Base-by-base conservation (phyloP, 106 monocot genomes). In the Allium cepa region DNA sequence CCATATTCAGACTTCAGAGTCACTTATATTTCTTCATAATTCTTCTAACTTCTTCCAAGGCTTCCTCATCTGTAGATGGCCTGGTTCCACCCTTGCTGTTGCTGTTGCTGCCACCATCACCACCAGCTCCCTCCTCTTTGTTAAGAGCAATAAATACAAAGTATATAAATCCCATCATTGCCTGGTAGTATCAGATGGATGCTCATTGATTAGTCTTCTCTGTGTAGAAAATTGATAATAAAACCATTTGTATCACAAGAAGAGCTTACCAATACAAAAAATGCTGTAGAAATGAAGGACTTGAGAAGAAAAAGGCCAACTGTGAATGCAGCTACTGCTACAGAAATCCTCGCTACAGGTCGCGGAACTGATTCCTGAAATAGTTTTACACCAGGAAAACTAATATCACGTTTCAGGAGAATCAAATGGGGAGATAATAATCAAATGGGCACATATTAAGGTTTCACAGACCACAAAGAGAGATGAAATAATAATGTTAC, bases 11-110 rank as follows among this genome's bases (percentile, higher is more conserved):
- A 15, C 15, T 55, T 55, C n/a, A 46, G 10, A 50, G 47, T 82
- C 79, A 95, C 84, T 96, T 96, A 76, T 97, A 97, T 72, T 97
- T 97, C 64, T 97, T 88, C 97, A 97, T 97, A 72, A 97, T 97
- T 50, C 89, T 72, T 67, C 92, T 72, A 17, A 88, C 97, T 79
- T 97, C 97, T 82, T 92, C 89, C 22, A 89, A 69, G 17, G 82
- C 68, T 70, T 90, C 86, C 2, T 97, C 89, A 61, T 88, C 96
- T 57, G 73, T 73, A 10, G 80, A 72, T 47, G 81, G 71, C 0
- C 62, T 56, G 15, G 18, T 55, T 17, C 47, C 59, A 50, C 57
- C 12, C 13, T 58, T 56, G 15, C 27, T 63, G 18, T 46, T 58
- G 68, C 57, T 18, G 22, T 36, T 11, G 11, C 77, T 45, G 7